Base-by-base conservation (phyloP, 2,329 filamentous ascomycete species). In the Colletotrichum tropicicola region DNA sequence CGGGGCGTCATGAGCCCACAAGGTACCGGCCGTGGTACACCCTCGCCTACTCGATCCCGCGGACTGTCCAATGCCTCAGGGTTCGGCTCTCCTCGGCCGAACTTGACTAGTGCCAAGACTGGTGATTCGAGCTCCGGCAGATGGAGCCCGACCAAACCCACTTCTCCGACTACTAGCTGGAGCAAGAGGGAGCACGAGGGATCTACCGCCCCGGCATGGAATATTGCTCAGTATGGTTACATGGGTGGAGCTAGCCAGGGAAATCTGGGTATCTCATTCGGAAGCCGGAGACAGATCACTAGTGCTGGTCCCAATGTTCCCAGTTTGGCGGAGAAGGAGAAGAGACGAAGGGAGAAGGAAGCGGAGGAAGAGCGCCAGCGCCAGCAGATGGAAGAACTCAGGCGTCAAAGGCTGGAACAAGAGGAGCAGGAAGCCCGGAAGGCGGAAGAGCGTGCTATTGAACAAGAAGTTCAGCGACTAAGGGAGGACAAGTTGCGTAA, bases 231-330 rank as follows among this genome's bases (percentile, higher is more conserved):
- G 75, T 99, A 99, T 75, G 94, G 96, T 7, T 99, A 98, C 78
- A 96, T 98, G 91, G 96, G 96, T 62, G 96, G 96, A 51, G 96
- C 96, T 25, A 98, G 93, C 73, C 96, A 99, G 77, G 95, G 93
- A 3, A 98, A 97, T 72, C 89, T 98, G 67, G 96, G 96, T 17
- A 93, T 99, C 70, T 89, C 92, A 10, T 98, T 98, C 78, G 96
- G 96, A 59, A 93, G 91, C 17, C 88, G 94, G 71, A 89, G 96
- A 65, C 96, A 99, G 79, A 98, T 99, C 74, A 98, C 94, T 8
- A 93, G 86, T 71, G 88, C 93, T 13, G 85, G 88, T 30, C 96
- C 96, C 5, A 78, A 87, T 47, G 93, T 98, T 9, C 94, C 94
- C 1, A 95, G 84, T 73, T 71, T 94, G 68, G 92, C 91, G 3